phyloP scores from a whole-genome alignment of 176 grass and related monocot species.

The Thalia dealbata region DNA sequence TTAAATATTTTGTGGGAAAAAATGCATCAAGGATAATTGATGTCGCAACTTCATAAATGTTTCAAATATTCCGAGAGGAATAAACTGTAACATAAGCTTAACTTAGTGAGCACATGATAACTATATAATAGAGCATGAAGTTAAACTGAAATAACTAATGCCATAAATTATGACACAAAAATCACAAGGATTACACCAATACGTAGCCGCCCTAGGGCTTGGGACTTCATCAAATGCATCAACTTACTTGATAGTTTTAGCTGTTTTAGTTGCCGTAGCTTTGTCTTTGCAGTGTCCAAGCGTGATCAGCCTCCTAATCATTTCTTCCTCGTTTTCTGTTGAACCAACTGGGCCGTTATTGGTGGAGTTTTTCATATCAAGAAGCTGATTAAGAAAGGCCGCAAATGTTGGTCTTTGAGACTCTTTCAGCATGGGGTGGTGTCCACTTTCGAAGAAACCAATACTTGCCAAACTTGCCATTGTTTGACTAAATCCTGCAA shows the following conservation, averaged over 20 bases:
- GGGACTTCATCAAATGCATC: background rate
- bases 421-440: conserved; percentile 47
- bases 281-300: conserved; percentile 59
- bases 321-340: conserved; percentile 39
- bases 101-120: background rate
- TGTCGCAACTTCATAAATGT: background rate
- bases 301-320: conserved; percentile 44
- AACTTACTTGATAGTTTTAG: conserved; percentile 85
- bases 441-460: conserved; percentile 51
- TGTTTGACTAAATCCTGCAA: conserved; percentile 80
- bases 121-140: too few relatives aligned
- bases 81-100: background rate
- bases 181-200: too few relatives aligned
- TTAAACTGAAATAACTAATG: too few relatives aligned
- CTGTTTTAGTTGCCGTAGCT: conserved; percentile 48
- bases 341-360: conserved; percentile 9
- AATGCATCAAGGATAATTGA: background rate
- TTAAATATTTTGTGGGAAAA: too few relatives aligned
- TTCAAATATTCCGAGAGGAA: background rate
- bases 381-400: conserved; percentile 50
- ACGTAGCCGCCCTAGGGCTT: too few relatives aligned
- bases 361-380: conserved; percentile 23
- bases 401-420: conserved; percentile 38
- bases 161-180: too few relatives aligned
- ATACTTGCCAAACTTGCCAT: conserved; percentile 61